A percentile compares a stretch with the other conserved stretches of the same genome.
phyloP scores from a whole-genome alignment of 192 early-diverging fungal species.

The Phlyctochytrium bullatum region DNA sequence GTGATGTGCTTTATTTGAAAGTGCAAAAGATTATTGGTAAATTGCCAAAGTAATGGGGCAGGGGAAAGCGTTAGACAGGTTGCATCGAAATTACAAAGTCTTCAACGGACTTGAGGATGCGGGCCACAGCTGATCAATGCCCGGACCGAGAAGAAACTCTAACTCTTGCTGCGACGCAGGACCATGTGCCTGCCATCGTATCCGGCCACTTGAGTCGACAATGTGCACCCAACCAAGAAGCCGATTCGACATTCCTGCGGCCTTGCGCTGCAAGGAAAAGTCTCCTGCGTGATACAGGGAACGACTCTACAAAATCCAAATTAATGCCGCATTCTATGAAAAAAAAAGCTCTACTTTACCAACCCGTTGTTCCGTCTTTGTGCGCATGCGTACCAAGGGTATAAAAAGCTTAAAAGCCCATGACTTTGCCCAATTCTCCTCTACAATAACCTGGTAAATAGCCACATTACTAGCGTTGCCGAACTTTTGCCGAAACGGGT shows the following conservation, averaged over 20 bases:
- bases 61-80: too few relatives aligned
- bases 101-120: too few relatives aligned
- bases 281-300: conserved; percentile 41
- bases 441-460: conserved; percentile 37
- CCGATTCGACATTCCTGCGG: conserved; percentile 42
- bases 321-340: too few relatives aligned
- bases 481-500: conserved; percentile 35
- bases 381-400: conserved; percentile 30
- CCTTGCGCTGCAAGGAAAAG: conserved; percentile 22
- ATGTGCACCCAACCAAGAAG: conserved; percentile 51
- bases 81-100: too few relatives aligned
- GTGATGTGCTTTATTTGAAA: too few relatives aligned
- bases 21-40: too few relatives aligned
- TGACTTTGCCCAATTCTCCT: conserved; percentile 41
- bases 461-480: conserved; percentile 7
- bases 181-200: conserved; percentile 54
- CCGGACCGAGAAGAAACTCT: conserved; percentile 29
- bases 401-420: conserved; percentile 30
- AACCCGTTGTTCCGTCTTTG: too few relatives aligned
- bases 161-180: conserved; percentile 39
- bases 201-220: conserved; percentile 35
- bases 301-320: too few relatives aligned
- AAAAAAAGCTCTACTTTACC: too few relatives aligned
- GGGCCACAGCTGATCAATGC: too few relatives aligned
- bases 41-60: too few relatives aligned